Evolutionary conservation across 768 basidiomycete genomes (phyloP).

Genomic region (Lactarius deliciosus): DNA sequence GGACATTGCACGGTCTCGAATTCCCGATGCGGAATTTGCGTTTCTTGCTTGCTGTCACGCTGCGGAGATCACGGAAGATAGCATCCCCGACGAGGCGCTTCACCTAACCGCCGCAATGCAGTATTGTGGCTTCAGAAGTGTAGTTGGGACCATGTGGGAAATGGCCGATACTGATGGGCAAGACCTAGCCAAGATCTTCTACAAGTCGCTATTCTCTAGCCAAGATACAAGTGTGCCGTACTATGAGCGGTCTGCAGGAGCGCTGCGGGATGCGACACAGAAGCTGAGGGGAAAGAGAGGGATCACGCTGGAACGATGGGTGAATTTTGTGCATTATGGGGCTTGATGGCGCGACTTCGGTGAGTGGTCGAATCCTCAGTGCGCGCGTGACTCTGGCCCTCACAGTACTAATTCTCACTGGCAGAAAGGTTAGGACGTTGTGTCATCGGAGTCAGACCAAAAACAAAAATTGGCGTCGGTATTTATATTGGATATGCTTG

Average conservation of each 20-base stretch:
- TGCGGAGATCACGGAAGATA: not conserved
- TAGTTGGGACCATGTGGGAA: not conserved
- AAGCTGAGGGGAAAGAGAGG: slow-evolving; percentile 8
- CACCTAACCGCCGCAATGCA: not conserved
- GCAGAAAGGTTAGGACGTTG: not conserved
- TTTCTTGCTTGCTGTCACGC: not conserved
- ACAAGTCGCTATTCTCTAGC: slow-evolving; percentile 1
- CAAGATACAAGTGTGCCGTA: not conserved
- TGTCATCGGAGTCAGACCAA: not conserved
- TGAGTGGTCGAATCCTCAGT: not conserved
- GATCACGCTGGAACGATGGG: slow-evolving; percentile 7
- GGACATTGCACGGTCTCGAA: not conserved
- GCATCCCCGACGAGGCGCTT: not conserved
- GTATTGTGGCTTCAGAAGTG: not conserved
- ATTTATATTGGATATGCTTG: not conserved
- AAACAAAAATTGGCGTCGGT: not conserved
- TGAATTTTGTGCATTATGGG: slow-evolving; percentile 18
- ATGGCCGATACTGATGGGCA: not conserved
- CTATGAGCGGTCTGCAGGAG: not conserved
- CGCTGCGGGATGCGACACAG: slow-evolving; percentile 1
- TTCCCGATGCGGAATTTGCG: not conserved
- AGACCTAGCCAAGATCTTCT: slow-evolving; percentile 13
- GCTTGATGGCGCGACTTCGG: not conserved
- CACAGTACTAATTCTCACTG: not conserved
- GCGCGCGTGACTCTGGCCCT: not conserved